Evolutionary conservation across 306 rosid species (phyloP).

Genomic region (Lotus japonicus): DNA sequence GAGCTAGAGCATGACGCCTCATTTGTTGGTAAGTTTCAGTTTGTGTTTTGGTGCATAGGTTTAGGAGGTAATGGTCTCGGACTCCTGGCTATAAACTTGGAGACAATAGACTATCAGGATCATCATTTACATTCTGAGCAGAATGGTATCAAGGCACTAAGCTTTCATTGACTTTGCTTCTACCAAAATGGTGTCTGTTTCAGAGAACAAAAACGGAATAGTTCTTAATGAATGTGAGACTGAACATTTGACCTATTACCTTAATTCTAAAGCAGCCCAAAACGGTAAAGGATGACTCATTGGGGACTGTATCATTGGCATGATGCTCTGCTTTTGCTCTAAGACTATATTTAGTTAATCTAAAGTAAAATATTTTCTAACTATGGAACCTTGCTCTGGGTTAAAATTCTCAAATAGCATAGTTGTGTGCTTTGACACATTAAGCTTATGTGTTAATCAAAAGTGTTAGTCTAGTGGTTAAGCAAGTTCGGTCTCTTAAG

Average conservation of each 20-base stretch:
- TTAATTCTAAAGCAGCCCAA: neutral
- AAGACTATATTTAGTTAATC: neutral
- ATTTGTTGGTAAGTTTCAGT: neutral
- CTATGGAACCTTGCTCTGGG: neutral
- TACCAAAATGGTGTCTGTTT: neutral
- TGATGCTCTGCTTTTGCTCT: neutral
- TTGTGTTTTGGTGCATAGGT: neutral
- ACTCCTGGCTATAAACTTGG: slow-evolving; percentile 20
- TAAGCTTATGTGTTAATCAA: too few relatives aligned
- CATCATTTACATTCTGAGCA: slow-evolving; percentile 5
- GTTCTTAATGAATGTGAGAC: neutral
- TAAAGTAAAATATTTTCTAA: neutral
- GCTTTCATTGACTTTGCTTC: slow-evolving; percentile 13
- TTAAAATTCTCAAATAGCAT: neutral
- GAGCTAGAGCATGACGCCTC: neutral
- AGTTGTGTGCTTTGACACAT: too few relatives aligned
- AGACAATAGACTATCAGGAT: neutral
- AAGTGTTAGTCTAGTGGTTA: too few relatives aligned
- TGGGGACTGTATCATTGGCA: neutral
- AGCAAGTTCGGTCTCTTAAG: too few relatives aligned
- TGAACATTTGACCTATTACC: neutral
- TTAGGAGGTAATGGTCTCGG: neutral
- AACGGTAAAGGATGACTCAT: neutral
- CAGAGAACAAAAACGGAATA: slow-evolving; percentile 13
- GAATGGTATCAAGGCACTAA: slow-evolving; percentile 24